Evolutionary conservation across 805 yeast species (phyloP).

Genomic region (Lachancea thermotolerans): DNA sequence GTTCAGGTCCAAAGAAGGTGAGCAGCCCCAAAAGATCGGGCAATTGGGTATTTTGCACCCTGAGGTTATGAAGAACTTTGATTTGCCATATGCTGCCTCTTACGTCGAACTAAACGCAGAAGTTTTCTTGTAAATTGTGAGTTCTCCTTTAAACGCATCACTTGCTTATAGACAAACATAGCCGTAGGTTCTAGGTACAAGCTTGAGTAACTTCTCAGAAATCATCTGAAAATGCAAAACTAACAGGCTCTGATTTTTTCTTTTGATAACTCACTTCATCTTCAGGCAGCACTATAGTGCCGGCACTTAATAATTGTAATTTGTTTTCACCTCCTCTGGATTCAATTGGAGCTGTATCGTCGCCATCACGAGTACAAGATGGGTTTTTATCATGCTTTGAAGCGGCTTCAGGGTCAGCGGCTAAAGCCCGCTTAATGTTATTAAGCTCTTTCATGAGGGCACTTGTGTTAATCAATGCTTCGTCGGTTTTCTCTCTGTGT

Average conservation of each 20-base stretch:
- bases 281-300: slow-evolving; percentile 25
- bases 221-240: slow-evolving; percentile 29
- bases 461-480: slow-evolving; percentile 25
- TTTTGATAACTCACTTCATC: slow-evolving; percentile 16
- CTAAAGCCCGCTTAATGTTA: slow-evolving; percentile 21
- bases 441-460: slow-evolving; percentile 25
- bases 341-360: slow-evolving; percentile 7
- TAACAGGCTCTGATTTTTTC: slow-evolving; percentile 13
- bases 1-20: slow-evolving; percentile 61
- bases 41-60: slow-evolving; percentile 94
- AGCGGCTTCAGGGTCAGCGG: slow-evolving; percentile 14
- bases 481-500: slow-evolving; percentile 11
- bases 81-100: slow-evolving; percentile 88
- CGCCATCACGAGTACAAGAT: not conserved
- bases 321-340: slow-evolving; percentile 1
- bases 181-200: not conserved
- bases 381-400: slow-evolving; percentile 2
- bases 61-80: slow-evolving; percentile 78
- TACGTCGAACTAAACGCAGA: slow-evolving; percentile 86
- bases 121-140: slow-evolving; percentile 53
- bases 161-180: slow-evolving; percentile 1
- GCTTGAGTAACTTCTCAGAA: slow-evolving; percentile 10
- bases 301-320: slow-evolving; percentile 27
- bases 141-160: not conserved
- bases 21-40: slow-evolving; percentile 58